phyloP scores from a whole-genome alignment of 331 rosid genomes.

The Malus hybrid region DNA sequence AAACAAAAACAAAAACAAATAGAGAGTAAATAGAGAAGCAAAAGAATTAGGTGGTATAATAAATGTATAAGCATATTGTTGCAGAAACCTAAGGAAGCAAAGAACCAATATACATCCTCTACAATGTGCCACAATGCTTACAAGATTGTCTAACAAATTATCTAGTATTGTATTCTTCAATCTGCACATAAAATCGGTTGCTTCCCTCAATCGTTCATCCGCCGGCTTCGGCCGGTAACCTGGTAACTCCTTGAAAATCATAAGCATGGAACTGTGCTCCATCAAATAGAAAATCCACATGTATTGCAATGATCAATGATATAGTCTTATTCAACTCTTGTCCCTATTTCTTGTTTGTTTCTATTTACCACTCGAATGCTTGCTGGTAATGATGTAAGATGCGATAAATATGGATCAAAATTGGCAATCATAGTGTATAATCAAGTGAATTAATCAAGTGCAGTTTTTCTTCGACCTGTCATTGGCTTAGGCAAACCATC shows the following conservation, averaged over 20 bases:
- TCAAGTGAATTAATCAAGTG: conserved; percentile 49
- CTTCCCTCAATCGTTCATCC: not conserved
- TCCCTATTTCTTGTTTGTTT: conserved; percentile 8
- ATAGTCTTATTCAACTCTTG: not conserved
- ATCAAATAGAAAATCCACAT: not conserved
- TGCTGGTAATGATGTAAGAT: conserved; percentile 18
- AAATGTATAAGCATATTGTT: not conserved
- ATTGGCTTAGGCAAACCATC: conserved; percentile 85
- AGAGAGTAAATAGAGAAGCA: no score
- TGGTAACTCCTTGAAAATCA: not conserved
- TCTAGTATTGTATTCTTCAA: not conserved
- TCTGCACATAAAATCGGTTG: not conserved
- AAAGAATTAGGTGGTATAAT: not conserved
- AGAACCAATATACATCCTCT: conserved; percentile 7
- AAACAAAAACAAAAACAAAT: no score
- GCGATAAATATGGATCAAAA: conserved; percentile 33
- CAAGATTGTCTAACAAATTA: not conserved
- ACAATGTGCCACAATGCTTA: not conserved
- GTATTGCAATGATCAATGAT: not conserved
- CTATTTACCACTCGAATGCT: conserved; percentile 24
- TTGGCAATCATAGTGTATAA: conserved; percentile 7
- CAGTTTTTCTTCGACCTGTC: conserved; percentile 68
- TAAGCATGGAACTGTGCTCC: not conserved
- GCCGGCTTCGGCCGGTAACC: not conserved
- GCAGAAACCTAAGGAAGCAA: not conserved